These are phyloP conservation scores for Phytophthora uliginosa DNA, from an alignment of 352 stramenopile species.

Conservation along the genomic window DNA sequence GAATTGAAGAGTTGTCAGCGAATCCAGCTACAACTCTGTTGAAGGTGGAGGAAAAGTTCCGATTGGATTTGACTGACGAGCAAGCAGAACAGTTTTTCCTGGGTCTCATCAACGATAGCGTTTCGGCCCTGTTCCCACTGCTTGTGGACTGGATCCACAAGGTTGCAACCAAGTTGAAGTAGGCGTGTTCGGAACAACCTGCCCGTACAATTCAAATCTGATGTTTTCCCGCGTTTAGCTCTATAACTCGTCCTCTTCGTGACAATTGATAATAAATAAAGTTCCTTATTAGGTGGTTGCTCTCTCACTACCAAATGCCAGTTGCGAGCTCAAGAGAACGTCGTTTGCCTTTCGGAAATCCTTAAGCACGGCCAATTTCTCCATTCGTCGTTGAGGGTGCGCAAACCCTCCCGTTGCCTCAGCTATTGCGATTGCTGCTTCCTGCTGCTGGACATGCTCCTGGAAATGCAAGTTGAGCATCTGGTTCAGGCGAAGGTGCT, in stretches of 20 bases:
- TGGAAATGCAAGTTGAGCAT: conserved; percentile 59
- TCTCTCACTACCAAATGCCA: conserved; percentile 36
- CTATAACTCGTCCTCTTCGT: background rate
- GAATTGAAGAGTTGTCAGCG: conserved; percentile 95
- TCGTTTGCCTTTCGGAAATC: conserved; percentile 62
- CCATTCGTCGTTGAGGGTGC: conserved; percentile 13
- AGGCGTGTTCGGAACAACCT: background rate
- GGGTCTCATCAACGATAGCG: conserved; percentile 96
- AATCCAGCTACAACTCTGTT: conserved; percentile 87
- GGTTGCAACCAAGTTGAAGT: conserved; percentile 76
- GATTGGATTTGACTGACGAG: conserved; percentile 98
- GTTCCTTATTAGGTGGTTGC: conserved; percentile 15
- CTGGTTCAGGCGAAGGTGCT: conserved; percentile 42
- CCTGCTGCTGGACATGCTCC: conserved; percentile 40
- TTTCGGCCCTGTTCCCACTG: conserved; percentile 92
- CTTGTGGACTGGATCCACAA: conserved; percentile 93
- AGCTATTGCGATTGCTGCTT: conserved; percentile 23
- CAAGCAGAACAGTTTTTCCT: conserved; percentile 98
- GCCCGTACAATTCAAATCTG: conserved; percentile 11
- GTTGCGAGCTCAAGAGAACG: conserved; percentile 50
- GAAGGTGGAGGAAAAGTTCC: conserved; percentile 97
- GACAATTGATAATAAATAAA: conserved; percentile 32
- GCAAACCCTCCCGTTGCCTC: conserved; percentile 25
- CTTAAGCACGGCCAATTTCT: conserved; percentile 51
- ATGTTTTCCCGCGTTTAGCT: conserved; percentile 13